These are phyloP conservation scores for Gossypium thurberi DNA, from an alignment of 345 rosid genomes.

Conservation along the genomic window DNA sequence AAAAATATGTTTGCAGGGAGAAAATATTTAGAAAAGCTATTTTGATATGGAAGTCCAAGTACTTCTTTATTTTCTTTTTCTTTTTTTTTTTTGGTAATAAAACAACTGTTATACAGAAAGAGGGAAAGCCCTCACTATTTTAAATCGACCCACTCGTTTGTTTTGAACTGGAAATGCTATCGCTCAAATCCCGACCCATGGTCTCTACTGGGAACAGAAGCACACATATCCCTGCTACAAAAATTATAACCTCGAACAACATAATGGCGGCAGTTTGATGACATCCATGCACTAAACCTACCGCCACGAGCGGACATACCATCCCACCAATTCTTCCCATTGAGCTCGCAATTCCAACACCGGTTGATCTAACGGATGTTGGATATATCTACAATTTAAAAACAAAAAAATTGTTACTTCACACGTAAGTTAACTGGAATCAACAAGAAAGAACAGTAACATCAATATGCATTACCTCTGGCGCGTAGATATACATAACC, in stretches of 20 bases:
- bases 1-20: neutral
- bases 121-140: neutral
- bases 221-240: constrained; percentile 61
- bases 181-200: constrained; percentile 62
- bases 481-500: constrained; percentile 73
- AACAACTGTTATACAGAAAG: neutral
- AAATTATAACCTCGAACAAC: constrained; percentile 55
- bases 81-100: neutral
- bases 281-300: constrained; percentile 75
- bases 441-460: too few species aligned
- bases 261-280: constrained; percentile 64
- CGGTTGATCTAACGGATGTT: constrained; percentile 79
- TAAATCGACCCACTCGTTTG: constrained; percentile 6
- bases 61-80: neutral
- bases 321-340: constrained; percentile 92
- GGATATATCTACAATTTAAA: constrained; percentile 60
- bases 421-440: too few species aligned
- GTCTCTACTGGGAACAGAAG: constrained; percentile 77
- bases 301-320: constrained; percentile 85
- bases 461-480: constrained; percentile 48
- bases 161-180: constrained; percentile 31
- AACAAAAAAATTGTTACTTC: neutral
- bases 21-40: neutral
- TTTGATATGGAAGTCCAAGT: neutral
- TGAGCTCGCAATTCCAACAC: constrained; percentile 76